These are phyloP conservation scores for Phytopythium montanum DNA, from an alignment of 352 stramenopile species.

Conservation along the genomic window DNA sequence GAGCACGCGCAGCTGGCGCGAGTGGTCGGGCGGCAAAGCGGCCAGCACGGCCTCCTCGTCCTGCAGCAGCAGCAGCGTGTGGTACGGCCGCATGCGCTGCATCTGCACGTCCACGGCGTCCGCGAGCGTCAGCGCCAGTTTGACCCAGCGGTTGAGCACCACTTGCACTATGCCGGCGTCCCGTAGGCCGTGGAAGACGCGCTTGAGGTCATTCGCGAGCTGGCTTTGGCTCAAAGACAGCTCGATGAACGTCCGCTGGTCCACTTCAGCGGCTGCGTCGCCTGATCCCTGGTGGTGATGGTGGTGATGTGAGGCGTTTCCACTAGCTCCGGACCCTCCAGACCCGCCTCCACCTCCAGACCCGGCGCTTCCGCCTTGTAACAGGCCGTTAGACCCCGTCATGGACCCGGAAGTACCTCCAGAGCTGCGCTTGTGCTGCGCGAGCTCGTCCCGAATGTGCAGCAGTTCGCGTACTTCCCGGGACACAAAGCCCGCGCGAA, in stretches of 20 bases:
- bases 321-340: not conserved
- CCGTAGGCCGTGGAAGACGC: constrained; percentile 78
- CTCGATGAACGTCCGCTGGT: constrained; percentile 83
- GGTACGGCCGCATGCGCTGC: constrained; percentile 72
- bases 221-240: constrained; percentile 72
- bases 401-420: constrained; percentile 13
- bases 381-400: constrained; percentile 8
- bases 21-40: constrained; percentile 67
- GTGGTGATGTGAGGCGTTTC: not conserved
- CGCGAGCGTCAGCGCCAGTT: constrained; percentile 78
- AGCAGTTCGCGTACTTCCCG: constrained; percentile 72
- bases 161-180: constrained; percentile 74
- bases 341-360: not conserved
- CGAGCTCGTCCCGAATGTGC: constrained; percentile 74
- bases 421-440: constrained; percentile 52
- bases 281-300: constrained; percentile 29
- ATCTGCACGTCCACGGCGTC: constrained; percentile 58
- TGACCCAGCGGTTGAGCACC: constrained; percentile 84
- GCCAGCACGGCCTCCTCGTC: constrained; percentile 65
- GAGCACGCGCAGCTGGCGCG: constrained; percentile 67
- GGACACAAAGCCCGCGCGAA: constrained; percentile 75
- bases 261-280: constrained; percentile 52
- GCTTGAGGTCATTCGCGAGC: constrained; percentile 83
- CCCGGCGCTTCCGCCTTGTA: not conserved
- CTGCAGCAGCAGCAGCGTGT: constrained; percentile 70